Base-by-base conservation (phyloP, 371 early-diverging fungal species). In the Rhizopus arrhizus region DNA sequence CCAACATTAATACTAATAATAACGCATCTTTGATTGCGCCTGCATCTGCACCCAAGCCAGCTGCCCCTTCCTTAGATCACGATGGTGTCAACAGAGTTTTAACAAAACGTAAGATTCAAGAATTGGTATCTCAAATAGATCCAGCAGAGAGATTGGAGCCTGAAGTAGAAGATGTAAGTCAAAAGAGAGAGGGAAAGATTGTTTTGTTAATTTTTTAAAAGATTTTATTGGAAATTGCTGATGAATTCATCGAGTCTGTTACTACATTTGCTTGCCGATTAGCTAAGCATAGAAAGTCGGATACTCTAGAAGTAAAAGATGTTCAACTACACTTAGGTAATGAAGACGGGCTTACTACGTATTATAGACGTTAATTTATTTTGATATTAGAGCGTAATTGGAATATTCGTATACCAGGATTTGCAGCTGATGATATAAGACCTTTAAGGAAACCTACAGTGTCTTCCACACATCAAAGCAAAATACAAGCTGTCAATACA, bases 381-480 rank as follows among this genome's bases (percentile, higher is more conserved):
- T 22, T 22, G 22, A 22, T 22, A 22, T 3, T 68, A 87, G 96
- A 96, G 75, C 89, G 94, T 47, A 93, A 92, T 68, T 96, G 94
- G 94, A 94, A 95, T 66, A 89, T 96, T 45, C 88, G 95, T 58
- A 91, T 96, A 62, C 95, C 95, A 55, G 94, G 95, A 31, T 93
- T 91, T 70, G 90, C 92, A 1, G 78, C 89, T 12, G 94, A 93
- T 65, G 91, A 91, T 66, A 89, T 91, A 51, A 70, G 92, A 55
- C 85, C 91, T 8, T 80, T 90, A 36, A 77, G 90, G 46, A 92
- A 92, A 64, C 69, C 89, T 5, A 73, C 74, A 1, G 79, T 88
- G 22, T 82, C 88, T 28, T 64, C 83, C 22, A 69, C 77, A 11
- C 90, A 92, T 68, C 88, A 87, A 59, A 74, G 84, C 45, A 88